These are phyloP conservation scores for Mucor irregularis DNA, from an alignment of 371 early-diverging fungal genomes.

Conservation along the genomic window DNA sequence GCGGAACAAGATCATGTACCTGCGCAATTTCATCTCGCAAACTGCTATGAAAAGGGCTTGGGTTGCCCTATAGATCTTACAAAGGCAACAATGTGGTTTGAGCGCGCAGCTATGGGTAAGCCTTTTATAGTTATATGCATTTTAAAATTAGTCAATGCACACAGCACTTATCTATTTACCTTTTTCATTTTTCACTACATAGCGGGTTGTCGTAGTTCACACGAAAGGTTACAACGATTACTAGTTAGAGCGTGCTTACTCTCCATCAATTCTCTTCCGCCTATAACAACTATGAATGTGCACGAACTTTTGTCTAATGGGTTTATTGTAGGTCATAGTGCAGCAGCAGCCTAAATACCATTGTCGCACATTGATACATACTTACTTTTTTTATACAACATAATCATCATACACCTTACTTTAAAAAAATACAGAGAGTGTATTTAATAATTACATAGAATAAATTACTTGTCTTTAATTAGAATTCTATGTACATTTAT, in stretches of 20 bases:
- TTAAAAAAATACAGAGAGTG: too few relatives aligned
- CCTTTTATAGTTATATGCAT: not conserved
- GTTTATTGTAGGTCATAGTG: constrained; percentile 45
- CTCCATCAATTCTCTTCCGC: constrained; percentile 31
- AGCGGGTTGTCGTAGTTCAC: constrained; percentile 59
- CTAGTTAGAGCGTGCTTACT: constrained; percentile 48
- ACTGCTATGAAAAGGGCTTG: constrained; percentile 68
- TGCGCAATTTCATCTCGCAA: constrained; percentile 66
- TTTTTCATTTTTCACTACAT: constrained; percentile 4
- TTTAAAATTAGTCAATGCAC: too few relatives aligned
- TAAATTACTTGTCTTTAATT: too few relatives aligned
- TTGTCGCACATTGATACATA: not conserved
- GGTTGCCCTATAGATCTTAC: constrained; percentile 60
- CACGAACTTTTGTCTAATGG: constrained; percentile 42
- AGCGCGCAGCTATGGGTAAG: constrained; percentile 60
- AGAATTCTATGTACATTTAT: too few relatives aligned
- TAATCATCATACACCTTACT: too few relatives aligned
- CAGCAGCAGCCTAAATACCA: constrained; percentile 50
- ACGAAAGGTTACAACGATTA: constrained; percentile 53
- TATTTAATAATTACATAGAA: too few relatives aligned
- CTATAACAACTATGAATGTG: constrained; percentile 23
- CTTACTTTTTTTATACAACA: too few relatives aligned
- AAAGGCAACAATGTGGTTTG: constrained; percentile 68
- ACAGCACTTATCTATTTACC: not conserved
- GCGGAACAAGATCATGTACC: constrained; percentile 66